Conservation (phyloP, 2,329 filamentous ascomycete species). For the Calonectria hongkongensis region DNA sequence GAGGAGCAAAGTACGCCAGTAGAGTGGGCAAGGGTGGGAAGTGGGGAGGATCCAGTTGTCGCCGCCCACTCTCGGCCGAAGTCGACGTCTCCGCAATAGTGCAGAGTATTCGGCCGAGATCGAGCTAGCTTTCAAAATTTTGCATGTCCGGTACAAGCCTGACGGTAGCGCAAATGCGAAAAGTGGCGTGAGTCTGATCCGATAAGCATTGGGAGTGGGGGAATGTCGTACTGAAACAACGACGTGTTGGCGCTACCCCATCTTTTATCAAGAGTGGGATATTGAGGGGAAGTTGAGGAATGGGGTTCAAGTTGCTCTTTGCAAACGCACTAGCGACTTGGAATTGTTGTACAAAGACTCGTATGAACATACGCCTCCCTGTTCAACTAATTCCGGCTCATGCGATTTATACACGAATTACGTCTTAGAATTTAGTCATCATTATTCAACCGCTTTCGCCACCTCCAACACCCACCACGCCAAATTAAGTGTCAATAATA, state of each 20-base stretch:
- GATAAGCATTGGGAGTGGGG: slow-evolving; percentile 18
- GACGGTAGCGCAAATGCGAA: neutral
- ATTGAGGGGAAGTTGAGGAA: slow-evolving; percentile 20
- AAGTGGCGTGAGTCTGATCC: slow-evolving; percentile 18
- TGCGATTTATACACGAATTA: slow-evolving; percentile 2
- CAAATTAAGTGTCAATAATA: neutral
- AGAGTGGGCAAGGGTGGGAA: slow-evolving; percentile 35
- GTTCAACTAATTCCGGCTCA: slow-evolving; percentile 1
- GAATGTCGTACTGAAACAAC: neutral
- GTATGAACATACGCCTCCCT: slow-evolving; percentile 6
- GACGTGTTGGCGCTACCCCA: neutral
- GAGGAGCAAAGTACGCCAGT: neutral
- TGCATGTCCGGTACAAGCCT: neutral
- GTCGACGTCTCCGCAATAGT: neutral
- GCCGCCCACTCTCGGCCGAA: slow-evolving; percentile 20
- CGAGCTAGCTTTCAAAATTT: neutral
- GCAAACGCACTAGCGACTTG: neutral
- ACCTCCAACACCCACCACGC: neutral
- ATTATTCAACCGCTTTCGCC: neutral
- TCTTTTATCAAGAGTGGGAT: slow-evolving; percentile 24
- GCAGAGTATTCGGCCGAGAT: slow-evolving; percentile 13
- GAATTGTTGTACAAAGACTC: slow-evolving; percentile 20
- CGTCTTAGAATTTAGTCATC: slow-evolving; percentile 19
- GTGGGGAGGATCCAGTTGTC: neutral
- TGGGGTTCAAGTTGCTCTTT: neutral